Evolutionary conservation across 2,329 filamentous ascomycete genomes (phyloP), one percentile per base, ranked within the genome.

Genomic region (Claviceps paspali): DNA sequence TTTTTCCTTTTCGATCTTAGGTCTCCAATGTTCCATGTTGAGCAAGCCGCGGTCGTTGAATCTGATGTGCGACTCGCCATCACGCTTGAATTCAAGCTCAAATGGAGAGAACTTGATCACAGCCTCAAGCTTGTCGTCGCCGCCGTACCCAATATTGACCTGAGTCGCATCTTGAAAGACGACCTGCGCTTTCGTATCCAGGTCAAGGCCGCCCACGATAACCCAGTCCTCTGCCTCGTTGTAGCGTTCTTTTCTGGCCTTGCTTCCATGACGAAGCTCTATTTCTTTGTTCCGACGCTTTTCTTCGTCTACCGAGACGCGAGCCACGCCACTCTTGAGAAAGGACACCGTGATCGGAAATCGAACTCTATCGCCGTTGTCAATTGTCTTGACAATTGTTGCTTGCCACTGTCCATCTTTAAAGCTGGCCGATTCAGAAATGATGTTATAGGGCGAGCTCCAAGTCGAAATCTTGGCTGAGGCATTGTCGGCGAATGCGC

Each of bases 21-120:
- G 70, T 42, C 91, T 70, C 91, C 91, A 98, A 55, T 98, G 91
- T 57, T 98, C 91, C 55, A 96, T 61, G 52, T 96, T 98, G 57
- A 98, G 56, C 44, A 92, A 64, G 1, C 88, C 88, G n/a, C 80
- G 76, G 47, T 87, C 79, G 52, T 98, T 98, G 58, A 98, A 68
- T 52, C 80, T 83, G 57, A 98, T 69, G 43, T 96, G 85, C 0
- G 79, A 79, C 46, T 73, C 65, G 1, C 82, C 86, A 48, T 91
- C 82, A 31, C 87, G 72, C 59, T 81, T 79, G 55, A 98, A 98
- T 33, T 93, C 81, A 37, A 96, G 71, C 27, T 70, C 69, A 45
- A 96, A 92, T 1, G 91, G 91, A 2, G 76, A 68, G 51, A 92
- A 84, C 35, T 71, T 78, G 55, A 98, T 82, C 48, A 88, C 64